Base-by-base conservation (phyloP, 2,329 filamentous ascomycete genomes). In the Mycosphaerella sp. region DNA sequence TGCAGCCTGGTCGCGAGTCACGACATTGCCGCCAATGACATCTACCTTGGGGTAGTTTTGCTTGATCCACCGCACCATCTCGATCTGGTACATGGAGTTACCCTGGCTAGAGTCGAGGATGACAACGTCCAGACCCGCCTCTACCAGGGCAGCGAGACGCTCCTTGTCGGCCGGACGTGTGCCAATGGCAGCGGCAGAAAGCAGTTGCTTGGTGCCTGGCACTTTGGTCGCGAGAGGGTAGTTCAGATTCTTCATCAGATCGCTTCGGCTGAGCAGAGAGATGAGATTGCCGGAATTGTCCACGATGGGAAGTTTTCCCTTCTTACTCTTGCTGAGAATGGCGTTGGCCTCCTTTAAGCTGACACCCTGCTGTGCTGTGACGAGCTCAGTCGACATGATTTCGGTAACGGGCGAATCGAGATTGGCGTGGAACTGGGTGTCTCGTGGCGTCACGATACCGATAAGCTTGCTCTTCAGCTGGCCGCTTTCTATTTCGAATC, bases 1-100 rank as follows among this genome's bases (percentile, higher is more conserved):
- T 47, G 94, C 93, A 61, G 93, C 93, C 77, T 98, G 93, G 70
- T 97, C 91, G 49, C 91, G 85, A 51, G 93, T 98, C 64, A 98
- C 93, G 62, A 98, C 93, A 74, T 98, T 98, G 75, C 93, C 93
- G 68, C 87, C 94, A 68, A 98, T 95, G 68, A 98, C 93, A 63
- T 98, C 90, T 57, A 98, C 79, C 44, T 78, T 75, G 28, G 91
- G 89, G 76, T 84, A 91, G 63, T 84, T 87, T 62, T 84, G 71
- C 80, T 98, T 98, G 76, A 93, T 80, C 79, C 85, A 97, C 74
- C 90, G 89, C 77, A 98, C 82, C 93, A 98, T 98, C 56, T 95
- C 89, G 59, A 97, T 85, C 77, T 97, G 91, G 80, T 91, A 98
- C 78, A 97, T 89, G 74, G 86, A 93, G 81, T 97, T 97, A 61